Percentiles rank a stretch among this genome's conserved stretches.
These are phyloP conservation scores for Trichosanthes cucumerina DNA, from an alignment of 306 rosid genomes.

Conservation along the genomic window DNA sequence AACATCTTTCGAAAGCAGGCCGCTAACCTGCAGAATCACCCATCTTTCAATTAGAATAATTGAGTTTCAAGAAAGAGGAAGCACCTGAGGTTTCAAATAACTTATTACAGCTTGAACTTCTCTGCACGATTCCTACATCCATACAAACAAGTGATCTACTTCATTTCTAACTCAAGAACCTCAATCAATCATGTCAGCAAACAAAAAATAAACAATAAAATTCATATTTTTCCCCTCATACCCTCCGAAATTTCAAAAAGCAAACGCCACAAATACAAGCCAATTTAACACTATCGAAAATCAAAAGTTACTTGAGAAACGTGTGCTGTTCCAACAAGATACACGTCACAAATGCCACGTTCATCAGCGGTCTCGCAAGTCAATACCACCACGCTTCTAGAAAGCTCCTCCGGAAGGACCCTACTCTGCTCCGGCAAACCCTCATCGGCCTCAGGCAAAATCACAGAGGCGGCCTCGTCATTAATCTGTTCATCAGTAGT, in stretches of 20 bases:
- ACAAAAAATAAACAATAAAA: neutral
- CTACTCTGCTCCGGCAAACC: conserved; percentile 25
- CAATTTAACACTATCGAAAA: neutral
- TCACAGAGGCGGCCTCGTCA: conserved; percentile 8
- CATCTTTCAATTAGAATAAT: conserved; percentile 13
- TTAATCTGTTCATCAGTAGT: conserved; percentile 45
- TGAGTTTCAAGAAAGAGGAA: conserved; percentile 21
- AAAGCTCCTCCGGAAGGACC: conserved; percentile 61
- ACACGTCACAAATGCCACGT: conserved; percentile 66
- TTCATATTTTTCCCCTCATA: neutral
- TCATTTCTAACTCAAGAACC: neutral
- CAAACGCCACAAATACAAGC: neutral
- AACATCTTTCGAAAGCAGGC: conserved; percentile 16
- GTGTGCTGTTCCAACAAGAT: conserved; percentile 85
- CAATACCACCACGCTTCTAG: conserved; percentile 49
- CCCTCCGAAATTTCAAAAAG: conserved; percentile 1
- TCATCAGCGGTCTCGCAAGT: conserved; percentile 63
- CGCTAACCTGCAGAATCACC: conserved; percentile 18
- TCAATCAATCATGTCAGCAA: neutral
- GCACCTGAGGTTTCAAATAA: conserved; percentile 80
- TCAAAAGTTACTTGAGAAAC: conserved; percentile 62
- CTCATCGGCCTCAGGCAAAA: conserved; percentile 15
- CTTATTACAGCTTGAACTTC: conserved; percentile 68
- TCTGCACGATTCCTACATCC: conserved; percentile 66
- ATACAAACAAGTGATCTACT: neutral